A percentile compares a stretch with the other conserved stretches of the same genome.
Conservation (phyloP, 2,329 filamentous ascomycete species). For the Diaporthe sp. region DNA sequence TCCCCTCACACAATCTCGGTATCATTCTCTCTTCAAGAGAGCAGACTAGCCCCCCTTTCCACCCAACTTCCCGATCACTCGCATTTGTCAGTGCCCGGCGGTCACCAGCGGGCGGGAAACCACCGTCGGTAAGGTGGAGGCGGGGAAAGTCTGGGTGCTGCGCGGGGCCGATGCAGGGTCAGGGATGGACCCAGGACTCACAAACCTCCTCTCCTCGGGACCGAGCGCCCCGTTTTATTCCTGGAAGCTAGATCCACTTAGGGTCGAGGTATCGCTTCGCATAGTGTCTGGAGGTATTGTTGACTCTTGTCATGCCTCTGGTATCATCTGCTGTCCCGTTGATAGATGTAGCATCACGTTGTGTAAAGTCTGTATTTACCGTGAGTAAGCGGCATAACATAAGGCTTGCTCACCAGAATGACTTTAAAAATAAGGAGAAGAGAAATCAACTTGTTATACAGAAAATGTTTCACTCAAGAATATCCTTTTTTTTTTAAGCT, state of each 20-base stretch:
- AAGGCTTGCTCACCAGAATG: too few species aligned
- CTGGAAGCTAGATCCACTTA: not conserved
- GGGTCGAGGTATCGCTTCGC: too few species aligned
- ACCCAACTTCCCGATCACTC: slow-evolving; percentile 9
- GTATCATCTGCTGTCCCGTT: not conserved
- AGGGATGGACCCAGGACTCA: not conserved
- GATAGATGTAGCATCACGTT: not conserved
- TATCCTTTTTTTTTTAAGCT: too few species aligned
- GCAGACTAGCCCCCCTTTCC: not conserved
- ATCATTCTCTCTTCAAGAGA: not conserved
- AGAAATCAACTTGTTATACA: not conserved
- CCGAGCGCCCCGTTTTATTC: not conserved
- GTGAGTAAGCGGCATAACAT: not conserved
- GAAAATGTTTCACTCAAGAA: not conserved
- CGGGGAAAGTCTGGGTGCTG: slow-evolving; percentile 11
- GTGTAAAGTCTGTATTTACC: not conserved
- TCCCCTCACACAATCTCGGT: slow-evolving; percentile 1
- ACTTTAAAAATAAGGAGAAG: not conserved
- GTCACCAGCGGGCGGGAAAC: not conserved
- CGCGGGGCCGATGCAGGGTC: slow-evolving; percentile 24
- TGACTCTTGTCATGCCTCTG: not conserved
- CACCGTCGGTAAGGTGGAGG: slow-evolving; percentile 17
- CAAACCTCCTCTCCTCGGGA: not conserved
- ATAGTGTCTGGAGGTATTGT: not conserved
- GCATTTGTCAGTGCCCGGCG: not conserved